Conservation (phyloP, 169 alveolate genomes). For the Eimeria maxima region DNA sequence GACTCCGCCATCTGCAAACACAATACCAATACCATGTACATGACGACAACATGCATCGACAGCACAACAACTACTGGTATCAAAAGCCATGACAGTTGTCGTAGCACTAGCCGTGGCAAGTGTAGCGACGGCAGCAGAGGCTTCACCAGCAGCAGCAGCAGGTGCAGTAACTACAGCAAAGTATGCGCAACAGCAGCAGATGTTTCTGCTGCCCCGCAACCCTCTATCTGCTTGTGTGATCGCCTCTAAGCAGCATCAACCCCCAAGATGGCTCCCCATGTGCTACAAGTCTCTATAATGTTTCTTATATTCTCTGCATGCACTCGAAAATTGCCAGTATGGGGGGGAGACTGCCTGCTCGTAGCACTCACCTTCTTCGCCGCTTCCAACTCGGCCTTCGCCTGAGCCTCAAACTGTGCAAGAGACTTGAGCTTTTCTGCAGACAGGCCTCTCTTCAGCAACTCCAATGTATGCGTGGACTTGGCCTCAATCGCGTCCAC, state of each 20-base stretch:
- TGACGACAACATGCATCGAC: background rate
- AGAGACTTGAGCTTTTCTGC: background rate
- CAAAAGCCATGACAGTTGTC: background rate
- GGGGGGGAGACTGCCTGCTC: too few relatives aligned
- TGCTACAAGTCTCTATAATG: too few relatives aligned
- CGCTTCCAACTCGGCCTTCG: constrained; percentile 1
- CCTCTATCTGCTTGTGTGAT: too few relatives aligned
- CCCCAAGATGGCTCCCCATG: too few relatives aligned
- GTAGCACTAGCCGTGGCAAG: background rate
- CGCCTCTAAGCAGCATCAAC: too few relatives aligned
- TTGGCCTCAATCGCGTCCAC: background rate
- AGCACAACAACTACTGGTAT: background rate
- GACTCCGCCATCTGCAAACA: background rate
- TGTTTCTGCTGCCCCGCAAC: too few relatives aligned
- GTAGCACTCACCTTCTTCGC: constrained; percentile 6
- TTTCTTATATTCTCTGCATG: too few relatives aligned
- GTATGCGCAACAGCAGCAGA: background rate
- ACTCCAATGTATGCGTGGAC: background rate
- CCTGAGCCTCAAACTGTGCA: background rate
- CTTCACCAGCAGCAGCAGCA: background rate
- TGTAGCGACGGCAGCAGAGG: background rate
- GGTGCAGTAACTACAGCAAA: background rate
- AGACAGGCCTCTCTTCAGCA: background rate
- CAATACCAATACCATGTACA: background rate
- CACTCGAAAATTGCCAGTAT: too few relatives aligned